A percentile compares a stretch with the other conserved stretches of the same genome.
Evolutionary conservation across 208 protist genomes (phyloP).

Genomic region (Trypanosomatidae sp.): DNA sequence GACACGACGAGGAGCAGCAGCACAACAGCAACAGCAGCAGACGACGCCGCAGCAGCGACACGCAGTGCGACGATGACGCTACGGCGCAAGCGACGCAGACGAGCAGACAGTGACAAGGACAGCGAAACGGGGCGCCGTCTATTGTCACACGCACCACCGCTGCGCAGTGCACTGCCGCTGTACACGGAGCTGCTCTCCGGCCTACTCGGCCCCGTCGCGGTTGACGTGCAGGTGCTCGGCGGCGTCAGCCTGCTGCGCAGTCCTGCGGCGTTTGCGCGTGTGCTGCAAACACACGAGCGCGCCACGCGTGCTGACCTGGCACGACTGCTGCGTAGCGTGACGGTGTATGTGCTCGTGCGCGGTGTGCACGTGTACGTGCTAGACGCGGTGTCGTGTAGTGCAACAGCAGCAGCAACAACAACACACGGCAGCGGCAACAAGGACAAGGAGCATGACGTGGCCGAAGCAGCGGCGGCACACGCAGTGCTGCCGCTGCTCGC

Average conservation of each 20-base stretch:
- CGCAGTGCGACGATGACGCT: too few relatives aligned
- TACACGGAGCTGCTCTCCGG: constrained; percentile 25
- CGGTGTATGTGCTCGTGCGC: background rate
- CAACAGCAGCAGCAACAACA: too few relatives aligned
- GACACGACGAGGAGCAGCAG: too few relatives aligned
- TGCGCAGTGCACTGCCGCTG: constrained; percentile 13
- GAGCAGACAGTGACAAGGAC: too few relatives aligned
- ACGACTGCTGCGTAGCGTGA: background rate
- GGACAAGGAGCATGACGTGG: too few relatives aligned
- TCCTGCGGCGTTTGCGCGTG: constrained; percentile 20
- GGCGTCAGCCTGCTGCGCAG: constrained; percentile 16
- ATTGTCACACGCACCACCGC: background rate
- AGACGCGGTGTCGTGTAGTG: background rate
- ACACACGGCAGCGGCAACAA: too few relatives aligned
- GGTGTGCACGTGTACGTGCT: background rate
- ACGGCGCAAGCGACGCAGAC: too few relatives aligned
- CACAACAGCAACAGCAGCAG: constrained; percentile 1
- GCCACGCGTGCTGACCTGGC: background rate
- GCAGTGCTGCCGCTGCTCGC: constrained; percentile 28
- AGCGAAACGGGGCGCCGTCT: background rate
- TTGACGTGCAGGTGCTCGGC: constrained; percentile 47
- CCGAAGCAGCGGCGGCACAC: too few relatives aligned
- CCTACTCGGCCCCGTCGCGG: constrained; percentile 29
- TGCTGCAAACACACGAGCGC: constrained; percentile 14
- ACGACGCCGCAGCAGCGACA: too few relatives aligned